Percentiles rank a stretch among this genome's conserved stretches.
These are phyloP conservation scores for Moesziomyces sp. DNA, from an alignment of 1,284 basidiomycete genomes.

Conservation along the genomic window DNA sequence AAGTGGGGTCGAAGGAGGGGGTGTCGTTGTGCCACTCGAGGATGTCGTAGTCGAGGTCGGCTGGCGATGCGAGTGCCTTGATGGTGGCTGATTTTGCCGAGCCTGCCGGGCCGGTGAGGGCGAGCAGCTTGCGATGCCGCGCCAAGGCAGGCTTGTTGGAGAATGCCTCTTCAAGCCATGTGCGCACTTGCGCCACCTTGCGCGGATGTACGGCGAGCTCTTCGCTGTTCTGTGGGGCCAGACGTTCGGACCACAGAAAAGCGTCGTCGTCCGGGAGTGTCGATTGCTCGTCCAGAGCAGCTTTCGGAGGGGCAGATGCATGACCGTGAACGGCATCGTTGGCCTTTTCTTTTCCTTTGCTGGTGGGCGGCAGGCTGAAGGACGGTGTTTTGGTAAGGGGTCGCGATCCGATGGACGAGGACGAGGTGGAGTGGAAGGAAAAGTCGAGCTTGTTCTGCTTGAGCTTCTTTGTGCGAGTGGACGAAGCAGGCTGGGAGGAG, in stretches of 20 bases:
- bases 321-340: neutral
- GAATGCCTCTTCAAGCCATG: conserved; percentile 86
- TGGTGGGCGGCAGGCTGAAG: conserved; percentile 11
- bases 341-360: conserved; percentile 31
- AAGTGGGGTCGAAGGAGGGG: conserved; percentile 10
- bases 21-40: conserved; percentile 82
- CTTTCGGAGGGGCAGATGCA: neutral
- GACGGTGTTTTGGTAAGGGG: conserved; percentile 37
- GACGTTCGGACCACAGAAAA: conserved; percentile 27
- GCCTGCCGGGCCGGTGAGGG: conserved; percentile 88
- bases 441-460: conserved; percentile 52
- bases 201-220: conserved; percentile 88
- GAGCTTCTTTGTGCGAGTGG: conserved; percentile 18
- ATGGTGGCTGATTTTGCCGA: conserved; percentile 89
- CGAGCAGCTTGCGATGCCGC: conserved; percentile 81
- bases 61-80: conserved; percentile 74
- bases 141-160: conserved; percentile 74
- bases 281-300: neutral
- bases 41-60: conserved; percentile 81
- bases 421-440: conserved; percentile 28
- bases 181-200: conserved; percentile 84
- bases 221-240: conserved; percentile 12
- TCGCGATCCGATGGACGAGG: conserved; percentile 9
- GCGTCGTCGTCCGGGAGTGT: neutral
- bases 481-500: neutral